Evolutionary conservation across 495 filamentous ascomycete species (phyloP).

Genomic region (Hyaloscypha variabilis): DNA sequence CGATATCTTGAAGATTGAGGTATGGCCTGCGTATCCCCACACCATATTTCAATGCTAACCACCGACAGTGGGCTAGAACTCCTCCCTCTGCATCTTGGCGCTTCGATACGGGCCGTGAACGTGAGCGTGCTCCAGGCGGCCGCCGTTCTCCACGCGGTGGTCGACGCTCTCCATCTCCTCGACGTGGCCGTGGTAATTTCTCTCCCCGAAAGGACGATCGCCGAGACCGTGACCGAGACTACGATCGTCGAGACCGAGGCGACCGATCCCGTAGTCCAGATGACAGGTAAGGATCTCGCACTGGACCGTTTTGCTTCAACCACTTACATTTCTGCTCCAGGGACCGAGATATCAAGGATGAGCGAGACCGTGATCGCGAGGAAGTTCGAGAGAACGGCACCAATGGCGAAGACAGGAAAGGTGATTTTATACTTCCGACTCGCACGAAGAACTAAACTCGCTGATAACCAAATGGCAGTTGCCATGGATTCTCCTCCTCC

Average conservation of each 20-base stretch:
- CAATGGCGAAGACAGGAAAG: conserved; percentile 87
- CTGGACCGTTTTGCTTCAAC: not conserved
- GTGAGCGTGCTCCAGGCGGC: conserved; percentile 61
- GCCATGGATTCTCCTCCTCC: conserved; percentile 77
- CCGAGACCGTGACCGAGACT: conserved; percentile 80
- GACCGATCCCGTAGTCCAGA: conserved; percentile 78
- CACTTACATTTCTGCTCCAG: conserved; percentile 19
- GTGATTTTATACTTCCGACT: conserved; percentile 50
- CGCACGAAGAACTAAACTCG: conserved; percentile 24
- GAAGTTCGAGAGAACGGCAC: conserved; percentile 66
- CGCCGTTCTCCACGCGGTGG: conserved; percentile 79
- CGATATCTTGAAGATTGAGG: conserved; percentile 97
- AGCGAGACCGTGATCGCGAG: conserved; percentile 58
- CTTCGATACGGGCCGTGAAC: conserved; percentile 87
- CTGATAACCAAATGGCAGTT: conserved; percentile 27
- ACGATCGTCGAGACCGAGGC: conserved; percentile 67
- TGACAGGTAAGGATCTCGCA: conserved; percentile 57
- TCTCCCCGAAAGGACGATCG: conserved; percentile 92
- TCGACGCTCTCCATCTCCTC: conserved; percentile 71
- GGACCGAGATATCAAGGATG: conserved; percentile 28
- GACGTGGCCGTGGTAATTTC: conserved; percentile 69
- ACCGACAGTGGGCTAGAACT: conserved; percentile 88
- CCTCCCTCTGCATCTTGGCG: conserved; percentile 98
- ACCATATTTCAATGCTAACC: not conserved
- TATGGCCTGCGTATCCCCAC: conserved; percentile 41